phyloP scores from a whole-genome alignment of 2,329 filamentous ascomycete genomes.

The Colletotrichum sp. region DNA sequence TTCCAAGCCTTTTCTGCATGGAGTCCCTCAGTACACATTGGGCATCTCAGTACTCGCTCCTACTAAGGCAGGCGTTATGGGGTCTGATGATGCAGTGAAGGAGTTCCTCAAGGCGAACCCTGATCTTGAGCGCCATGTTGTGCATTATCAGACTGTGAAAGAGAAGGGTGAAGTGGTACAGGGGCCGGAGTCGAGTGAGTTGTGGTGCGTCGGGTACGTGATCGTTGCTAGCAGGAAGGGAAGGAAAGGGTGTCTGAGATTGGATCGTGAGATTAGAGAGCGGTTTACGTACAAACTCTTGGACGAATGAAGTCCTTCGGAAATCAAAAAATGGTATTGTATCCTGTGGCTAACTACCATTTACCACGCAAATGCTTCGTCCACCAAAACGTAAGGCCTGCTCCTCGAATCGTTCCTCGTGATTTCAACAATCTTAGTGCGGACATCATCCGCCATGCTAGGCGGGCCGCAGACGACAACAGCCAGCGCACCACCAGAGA shows the following conservation, averaged over 20 bases:
- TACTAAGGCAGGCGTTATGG: slow-evolving; percentile 13
- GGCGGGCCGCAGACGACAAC: slow-evolving; percentile 22
- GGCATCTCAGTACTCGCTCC: slow-evolving; percentile 21
- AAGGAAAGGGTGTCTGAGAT: slow-evolving; percentile 3
- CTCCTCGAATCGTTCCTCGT: background rate
- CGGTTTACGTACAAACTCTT: slow-evolving; percentile 7
- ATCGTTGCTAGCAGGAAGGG: slow-evolving; percentile 2
- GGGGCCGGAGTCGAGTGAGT: slow-evolving; percentile 16
- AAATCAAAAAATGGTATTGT: background rate
- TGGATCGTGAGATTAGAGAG: background rate
- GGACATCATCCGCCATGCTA: slow-evolving; percentile 22
- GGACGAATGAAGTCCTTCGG: background rate
- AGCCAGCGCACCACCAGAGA: background rate
- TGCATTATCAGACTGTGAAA: slow-evolving; percentile 19
- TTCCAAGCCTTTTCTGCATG: slow-evolving; percentile 24
- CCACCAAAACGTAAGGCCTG: slow-evolving; percentile 16
- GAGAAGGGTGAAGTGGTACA: slow-evolving; percentile 9
- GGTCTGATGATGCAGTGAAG: slow-evolving; percentile 5
- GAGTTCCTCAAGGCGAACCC: slow-evolving; percentile 8
- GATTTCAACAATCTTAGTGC: slow-evolving; percentile 15
- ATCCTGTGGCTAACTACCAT: no score
- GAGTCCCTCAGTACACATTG: slow-evolving; percentile 18
- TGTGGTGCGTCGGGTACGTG: slow-evolving; percentile 22
- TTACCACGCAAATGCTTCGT: slow-evolving; percentile 19
- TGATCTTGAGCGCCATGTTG: slow-evolving; percentile 4